Evolutionary conservation across 768 basidiomycete genomes (phyloP).

Genomic region (Boletales sp.): DNA sequence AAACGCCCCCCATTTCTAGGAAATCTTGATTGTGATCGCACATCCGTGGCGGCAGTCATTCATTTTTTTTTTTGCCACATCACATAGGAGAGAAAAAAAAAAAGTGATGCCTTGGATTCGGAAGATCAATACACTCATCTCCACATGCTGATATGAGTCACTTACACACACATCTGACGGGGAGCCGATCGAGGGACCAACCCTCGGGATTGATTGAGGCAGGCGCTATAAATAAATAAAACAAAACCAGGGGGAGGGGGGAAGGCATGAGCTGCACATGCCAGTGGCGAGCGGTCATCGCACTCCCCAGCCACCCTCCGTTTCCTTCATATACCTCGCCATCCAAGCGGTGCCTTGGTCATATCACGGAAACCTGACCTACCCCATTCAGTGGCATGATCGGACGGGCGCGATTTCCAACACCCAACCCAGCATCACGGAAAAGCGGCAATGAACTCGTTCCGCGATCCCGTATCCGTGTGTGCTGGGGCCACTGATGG

Average conservation of each 20-base stretch:
- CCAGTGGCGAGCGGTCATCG: background rate
- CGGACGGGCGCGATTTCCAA: conserved; percentile 2
- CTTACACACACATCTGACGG: background rate
- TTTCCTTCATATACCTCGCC: background rate
- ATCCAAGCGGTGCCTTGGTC: conserved; percentile 1
- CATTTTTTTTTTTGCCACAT: no score
- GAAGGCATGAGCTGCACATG: no score
- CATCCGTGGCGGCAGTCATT: conserved; percentile 10
- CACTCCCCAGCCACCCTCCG: conserved; percentile 2
- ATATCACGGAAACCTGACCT: conserved; percentile 4
- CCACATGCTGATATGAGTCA: no score
- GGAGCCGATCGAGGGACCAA: background rate
- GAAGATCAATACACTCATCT: no score
- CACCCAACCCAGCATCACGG: conserved; percentile 9
- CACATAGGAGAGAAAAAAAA: no score
- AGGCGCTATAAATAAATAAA: background rate
- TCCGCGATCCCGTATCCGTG: conserved; percentile 11
- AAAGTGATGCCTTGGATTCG: no score
- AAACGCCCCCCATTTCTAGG: background rate
- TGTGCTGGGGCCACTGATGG: no score
- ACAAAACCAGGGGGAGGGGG: background rate
- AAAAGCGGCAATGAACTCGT: conserved; percentile 22
- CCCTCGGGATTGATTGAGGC: background rate
- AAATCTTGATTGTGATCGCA: background rate
- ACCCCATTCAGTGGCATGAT: conserved; percentile 19